Conservation (phyloP, 2,329 filamentous ascomycete genomes). For the Achaetomium macrosporum region DNA sequence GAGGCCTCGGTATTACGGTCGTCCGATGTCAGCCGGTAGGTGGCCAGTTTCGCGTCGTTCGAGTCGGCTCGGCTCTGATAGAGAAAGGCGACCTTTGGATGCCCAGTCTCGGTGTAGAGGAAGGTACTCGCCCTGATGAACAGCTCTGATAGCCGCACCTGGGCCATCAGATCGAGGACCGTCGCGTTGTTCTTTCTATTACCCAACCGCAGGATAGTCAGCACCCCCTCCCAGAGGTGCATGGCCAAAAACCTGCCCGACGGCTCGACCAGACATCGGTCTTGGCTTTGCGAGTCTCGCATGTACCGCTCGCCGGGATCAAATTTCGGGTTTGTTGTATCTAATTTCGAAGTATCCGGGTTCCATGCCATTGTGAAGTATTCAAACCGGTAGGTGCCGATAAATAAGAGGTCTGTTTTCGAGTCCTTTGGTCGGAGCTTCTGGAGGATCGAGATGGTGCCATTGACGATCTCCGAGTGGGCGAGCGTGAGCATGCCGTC, state of each 20-base stretch:
- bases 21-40: conserved; percentile 54
- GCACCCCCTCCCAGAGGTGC: conserved; percentile 55
- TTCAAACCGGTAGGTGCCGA: conserved; percentile 82
- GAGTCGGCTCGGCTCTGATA: conserved; percentile 50
- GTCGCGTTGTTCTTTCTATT: conserved; percentile 40
- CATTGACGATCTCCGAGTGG: conserved; percentile 69
- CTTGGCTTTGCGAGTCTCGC: conserved; percentile 75
- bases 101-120: conserved; percentile 51
- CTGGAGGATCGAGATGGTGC: conserved; percentile 79
- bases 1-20: conserved; percentile 51
- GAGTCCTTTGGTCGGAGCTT: conserved; percentile 70
- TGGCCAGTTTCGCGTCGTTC: conserved; percentile 49
- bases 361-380: conserved; percentile 93
- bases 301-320: conserved; percentile 55
- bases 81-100: conserved; percentile 53
- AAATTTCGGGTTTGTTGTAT: conserved; percentile 46
- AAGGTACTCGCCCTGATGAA: conserved; percentile 55
- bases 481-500: conserved; percentile 59
- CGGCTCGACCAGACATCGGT: conserved; percentile 79
- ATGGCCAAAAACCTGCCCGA: conserved; percentile 56
- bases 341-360: conserved; percentile 43
- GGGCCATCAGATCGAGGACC: conserved; percentile 45
- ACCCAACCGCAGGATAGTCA: conserved; percentile 49
- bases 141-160: conserved; percentile 52
- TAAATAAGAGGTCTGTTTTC: conserved; percentile 76